Conservation (phyloP, 768 basidiomycete genomes). For the Sporobolomyces pararoseus region DNA sequence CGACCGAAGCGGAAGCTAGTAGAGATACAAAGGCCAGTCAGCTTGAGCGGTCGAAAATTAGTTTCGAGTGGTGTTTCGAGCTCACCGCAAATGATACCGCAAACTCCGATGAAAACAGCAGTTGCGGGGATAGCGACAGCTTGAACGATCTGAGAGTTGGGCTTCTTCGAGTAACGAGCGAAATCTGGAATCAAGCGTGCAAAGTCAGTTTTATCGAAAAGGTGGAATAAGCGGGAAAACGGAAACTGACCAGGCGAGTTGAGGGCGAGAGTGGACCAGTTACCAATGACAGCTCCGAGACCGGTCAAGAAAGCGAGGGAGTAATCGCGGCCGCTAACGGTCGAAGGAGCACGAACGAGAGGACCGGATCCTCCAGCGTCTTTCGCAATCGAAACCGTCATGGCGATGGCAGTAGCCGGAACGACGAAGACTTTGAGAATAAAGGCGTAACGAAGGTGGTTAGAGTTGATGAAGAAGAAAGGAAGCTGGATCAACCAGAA, state of each 20-base stretch:
- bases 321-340: conserved; percentile 57
- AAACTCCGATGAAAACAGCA: conserved; percentile 27
- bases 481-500: conserved; percentile 70
- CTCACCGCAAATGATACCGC: conserved; percentile 26
- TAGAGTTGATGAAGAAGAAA: conserved; percentile 67
- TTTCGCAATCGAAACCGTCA: conserved; percentile 61
- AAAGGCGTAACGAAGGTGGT: conserved; percentile 73
- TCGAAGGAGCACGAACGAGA: conserved; percentile 52
- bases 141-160: conserved; percentile 33
- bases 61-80: neutral
- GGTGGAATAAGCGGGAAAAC: no score
- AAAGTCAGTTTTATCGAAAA: neutral
- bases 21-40: neutral
- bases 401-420: conserved; percentile 63
- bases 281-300: conserved; percentile 61
- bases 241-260: conserved; percentile 59
- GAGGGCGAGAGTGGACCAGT: conserved; percentile 54
- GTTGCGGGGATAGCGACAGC: conserved; percentile 29
- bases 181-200: conserved; percentile 56
- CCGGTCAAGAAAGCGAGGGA: conserved; percentile 77
- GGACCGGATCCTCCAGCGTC: conserved; percentile 27
- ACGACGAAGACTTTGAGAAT: conserved; percentile 61
- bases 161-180: conserved; percentile 65
- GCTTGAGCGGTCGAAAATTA: neutral
- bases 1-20: conserved; percentile 25